These are phyloP conservation scores for Leptographium lundbergii DNA, from an alignment of 2,329 filamentous ascomycete genomes.

Conservation along the genomic window DNA sequence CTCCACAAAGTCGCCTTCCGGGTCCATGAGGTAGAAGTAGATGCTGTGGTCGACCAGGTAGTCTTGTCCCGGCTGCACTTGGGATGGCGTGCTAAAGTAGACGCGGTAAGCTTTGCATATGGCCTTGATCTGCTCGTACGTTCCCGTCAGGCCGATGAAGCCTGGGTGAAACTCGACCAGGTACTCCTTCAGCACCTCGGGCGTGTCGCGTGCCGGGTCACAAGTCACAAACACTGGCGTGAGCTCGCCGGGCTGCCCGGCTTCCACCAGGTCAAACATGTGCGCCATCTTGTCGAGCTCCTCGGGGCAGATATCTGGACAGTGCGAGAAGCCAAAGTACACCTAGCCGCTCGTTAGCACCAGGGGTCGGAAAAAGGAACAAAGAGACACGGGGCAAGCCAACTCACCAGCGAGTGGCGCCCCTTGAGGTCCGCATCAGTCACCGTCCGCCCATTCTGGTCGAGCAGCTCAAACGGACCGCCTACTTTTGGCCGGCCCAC, in stretches of 20 bases:
- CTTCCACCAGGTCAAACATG: constrained; percentile 67
- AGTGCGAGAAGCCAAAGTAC: constrained; percentile 98
- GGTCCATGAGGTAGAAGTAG: constrained; percentile 99
- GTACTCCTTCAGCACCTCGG: constrained; percentile 73
- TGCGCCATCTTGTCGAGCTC: constrained; percentile 99
- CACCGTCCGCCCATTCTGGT: constrained; percentile 69
- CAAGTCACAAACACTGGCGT: constrained; percentile 88
- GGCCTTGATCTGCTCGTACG: constrained; percentile 85
- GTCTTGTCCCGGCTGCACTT: constrained; percentile 86
- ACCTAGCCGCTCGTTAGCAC: constrained; percentile 38
- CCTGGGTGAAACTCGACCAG: constrained; percentile 79
- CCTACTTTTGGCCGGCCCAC: constrained; percentile 89
- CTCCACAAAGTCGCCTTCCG: constrained; percentile 95
- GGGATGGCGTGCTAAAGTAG: constrained; percentile 86
- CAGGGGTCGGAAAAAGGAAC: background rate
- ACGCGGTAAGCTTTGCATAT: constrained; percentile 94
- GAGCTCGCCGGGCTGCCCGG: constrained; percentile 38
- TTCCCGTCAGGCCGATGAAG: constrained; percentile 81
- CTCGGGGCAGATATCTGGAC: constrained; percentile 96
- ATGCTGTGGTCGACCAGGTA: constrained; percentile 98
- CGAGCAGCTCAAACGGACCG: constrained; percentile 68
- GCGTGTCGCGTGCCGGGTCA: constrained; percentile 83
- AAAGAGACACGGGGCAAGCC: background rate
- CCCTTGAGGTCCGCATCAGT: constrained; percentile 74
- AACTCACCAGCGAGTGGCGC: constrained; percentile 62